phyloP scores from a whole-genome alignment of 345 rosid species.

The Hibiscus syriacus region DNA sequence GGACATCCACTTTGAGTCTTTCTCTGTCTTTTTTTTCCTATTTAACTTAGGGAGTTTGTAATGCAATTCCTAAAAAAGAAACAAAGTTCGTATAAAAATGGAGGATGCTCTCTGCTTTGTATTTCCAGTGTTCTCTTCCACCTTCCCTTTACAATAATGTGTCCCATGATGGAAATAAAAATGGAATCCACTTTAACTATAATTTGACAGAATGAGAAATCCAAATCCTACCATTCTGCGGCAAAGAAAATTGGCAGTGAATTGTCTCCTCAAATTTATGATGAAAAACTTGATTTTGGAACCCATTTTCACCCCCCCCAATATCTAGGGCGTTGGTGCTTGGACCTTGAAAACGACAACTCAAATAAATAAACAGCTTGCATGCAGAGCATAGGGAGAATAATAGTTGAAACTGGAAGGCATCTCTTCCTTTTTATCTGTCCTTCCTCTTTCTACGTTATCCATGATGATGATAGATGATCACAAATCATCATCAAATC shows the following conservation, averaged over 20 bases:
- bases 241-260: background rate
- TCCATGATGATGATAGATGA: too few species aligned
- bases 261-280: too few species aligned
- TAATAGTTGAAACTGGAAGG: too few species aligned
- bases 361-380: constrained; percentile 9
- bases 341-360: constrained; percentile 18
- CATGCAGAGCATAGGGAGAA: background rate
- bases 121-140: background rate
- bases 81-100: constrained; percentile 10
- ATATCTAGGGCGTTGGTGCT: background rate
- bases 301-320: too few species aligned
- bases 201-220: background rate
- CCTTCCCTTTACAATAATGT: background rate
- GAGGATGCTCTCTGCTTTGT: constrained; percentile 7
- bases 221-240: constrained; percentile 1
- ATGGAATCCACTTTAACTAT: constrained; percentile 3
- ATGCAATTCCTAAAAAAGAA: constrained; percentile 7
- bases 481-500: too few species aligned
- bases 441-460: too few species aligned
- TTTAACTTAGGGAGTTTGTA: constrained; percentile 20
- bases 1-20: background rate
- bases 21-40: constrained; percentile 1
- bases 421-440: too few species aligned
- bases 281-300: too few species aligned
- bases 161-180: background rate